phyloP scores from a whole-genome alignment of 768 basidiomycete genomes.

The Pulveroboletus ravenelii region DNA sequence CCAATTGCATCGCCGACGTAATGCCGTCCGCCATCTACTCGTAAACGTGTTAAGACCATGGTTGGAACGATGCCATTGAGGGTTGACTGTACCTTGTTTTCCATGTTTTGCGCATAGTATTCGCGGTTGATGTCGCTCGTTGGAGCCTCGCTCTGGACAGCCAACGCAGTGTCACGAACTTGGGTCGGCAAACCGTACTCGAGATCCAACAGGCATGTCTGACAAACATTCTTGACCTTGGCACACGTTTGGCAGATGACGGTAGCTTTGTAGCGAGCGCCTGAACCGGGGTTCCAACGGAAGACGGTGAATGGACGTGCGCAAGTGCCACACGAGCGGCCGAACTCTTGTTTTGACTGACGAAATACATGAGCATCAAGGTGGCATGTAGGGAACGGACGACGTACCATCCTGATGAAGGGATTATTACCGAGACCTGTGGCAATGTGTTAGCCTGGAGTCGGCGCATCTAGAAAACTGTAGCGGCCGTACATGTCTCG shows the following conservation, averaged over 20 bases:
- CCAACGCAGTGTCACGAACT: slow-evolving; percentile 93
- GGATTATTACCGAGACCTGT: slow-evolving; percentile 84
- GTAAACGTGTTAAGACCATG: neutral
- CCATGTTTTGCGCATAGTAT: slow-evolving; percentile 92
- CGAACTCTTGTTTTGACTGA: slow-evolving; percentile 98
- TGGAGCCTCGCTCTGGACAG: slow-evolving; percentile 79
- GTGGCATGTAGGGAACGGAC: neutral
- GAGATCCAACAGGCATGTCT: slow-evolving; percentile 94
- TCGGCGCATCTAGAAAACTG: neutral
- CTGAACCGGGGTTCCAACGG: slow-evolving; percentile 95
- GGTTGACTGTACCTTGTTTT: slow-evolving; percentile 53
- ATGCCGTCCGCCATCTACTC: slow-evolving; percentile 60
- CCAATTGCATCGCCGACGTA: slow-evolving; percentile 54
- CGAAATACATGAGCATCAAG: slow-evolving; percentile 31
- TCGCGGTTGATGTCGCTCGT: slow-evolving; percentile 97
- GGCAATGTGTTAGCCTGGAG: slow-evolving; percentile 2
- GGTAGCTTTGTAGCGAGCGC: slow-evolving; percentile 93
- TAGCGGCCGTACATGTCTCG: slow-evolving; percentile 69
- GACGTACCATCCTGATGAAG: slow-evolving; percentile 87
- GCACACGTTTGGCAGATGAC: slow-evolving; percentile 97
- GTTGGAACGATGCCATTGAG: neutral
- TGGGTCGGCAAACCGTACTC: slow-evolving; percentile 96
- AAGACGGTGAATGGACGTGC: slow-evolving; percentile 96
- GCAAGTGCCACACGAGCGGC: slow-evolving; percentile 94
- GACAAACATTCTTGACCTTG: slow-evolving; percentile 94